Percentiles rank a stretch among this genome's conserved stretches.
These are phyloP conservation scores for Phaffomyces thermotolerans DNA, from an alignment of 805 yeast species.

Conservation along the genomic window DNA sequence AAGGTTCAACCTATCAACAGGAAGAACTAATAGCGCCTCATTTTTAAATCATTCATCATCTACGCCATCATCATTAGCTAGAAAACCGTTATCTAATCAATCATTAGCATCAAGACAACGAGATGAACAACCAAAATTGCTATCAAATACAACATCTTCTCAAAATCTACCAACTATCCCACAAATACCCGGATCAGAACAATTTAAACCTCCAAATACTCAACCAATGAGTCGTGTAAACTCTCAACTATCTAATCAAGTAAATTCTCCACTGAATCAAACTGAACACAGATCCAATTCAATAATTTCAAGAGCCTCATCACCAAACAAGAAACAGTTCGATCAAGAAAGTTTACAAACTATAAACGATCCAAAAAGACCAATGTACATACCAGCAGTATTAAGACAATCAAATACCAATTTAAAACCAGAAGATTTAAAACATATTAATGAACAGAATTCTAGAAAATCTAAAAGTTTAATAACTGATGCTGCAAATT, in stretches of 20 bases:
- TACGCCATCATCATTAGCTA: conserved; percentile 9
- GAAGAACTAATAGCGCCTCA: background rate
- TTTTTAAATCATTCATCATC: conserved; percentile 7
- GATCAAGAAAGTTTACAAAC: conserved; percentile 41
- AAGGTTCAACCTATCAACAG: background rate
- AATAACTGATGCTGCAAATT: conserved; percentile 19
- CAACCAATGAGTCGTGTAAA: background rate
- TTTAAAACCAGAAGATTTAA: conserved; percentile 33
- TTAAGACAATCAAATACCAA: conserved; percentile 45
- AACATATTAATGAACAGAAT: conserved; percentile 24
- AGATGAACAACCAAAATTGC: conserved; percentile 6
- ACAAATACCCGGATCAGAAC: conserved; percentile 2
- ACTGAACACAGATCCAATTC: too few relatives aligned
- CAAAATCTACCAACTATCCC: conserved; percentile 6
- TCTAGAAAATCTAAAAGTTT: conserved; percentile 16
- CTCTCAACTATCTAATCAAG: conserved; percentile 5
- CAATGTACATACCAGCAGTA: conserved; percentile 88
- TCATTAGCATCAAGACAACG: conserved; percentile 13
- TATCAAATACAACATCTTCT: conserved; percentile 10
- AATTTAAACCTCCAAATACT: too few relatives aligned
- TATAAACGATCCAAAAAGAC: conserved; percentile 74
- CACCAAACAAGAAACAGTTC: conserved; percentile 8
- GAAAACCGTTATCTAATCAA: conserved; percentile 10
- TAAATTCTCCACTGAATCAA: too few relatives aligned
- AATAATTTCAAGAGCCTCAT: conserved; percentile 18